A percentile compares a stretch with the other conserved stretches of the same genome.
These are phyloP conservation scores for Fragaria nilgerrensis DNA, from an alignment of 306 rosid species.

Conservation along the genomic window DNA sequence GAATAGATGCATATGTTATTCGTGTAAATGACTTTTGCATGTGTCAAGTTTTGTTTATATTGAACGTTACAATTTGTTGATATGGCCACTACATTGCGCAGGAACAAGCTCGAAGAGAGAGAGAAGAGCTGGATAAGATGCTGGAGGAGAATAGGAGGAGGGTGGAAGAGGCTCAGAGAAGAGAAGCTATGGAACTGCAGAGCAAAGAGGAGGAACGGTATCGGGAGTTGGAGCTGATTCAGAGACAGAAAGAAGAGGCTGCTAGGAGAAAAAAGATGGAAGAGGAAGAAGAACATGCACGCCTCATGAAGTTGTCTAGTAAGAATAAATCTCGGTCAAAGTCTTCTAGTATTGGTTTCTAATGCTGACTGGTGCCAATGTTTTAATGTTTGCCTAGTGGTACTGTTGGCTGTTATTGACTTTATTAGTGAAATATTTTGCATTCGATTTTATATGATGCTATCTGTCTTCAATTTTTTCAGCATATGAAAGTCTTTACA, in stretches of 20 bases:
- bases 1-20: background rate
- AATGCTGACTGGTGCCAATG: slow-evolving; percentile 16
- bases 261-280: slow-evolving; percentile 71
- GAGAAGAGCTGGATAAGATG: slow-evolving; percentile 90
- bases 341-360: slow-evolving; percentile 39
- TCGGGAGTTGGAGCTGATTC: slow-evolving; percentile 74
- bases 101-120: slow-evolving; percentile 83
- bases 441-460: background rate
- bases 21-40: too few species aligned
- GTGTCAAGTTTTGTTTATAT: background rate
- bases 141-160: slow-evolving; percentile 88
- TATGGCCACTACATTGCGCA: slow-evolving; percentile 25
- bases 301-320: slow-evolving; percentile 44
- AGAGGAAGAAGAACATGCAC: slow-evolving; percentile 68
- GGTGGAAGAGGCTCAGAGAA: slow-evolving; percentile 85
- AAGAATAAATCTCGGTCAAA: slow-evolving; percentile 55
- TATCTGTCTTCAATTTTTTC: slow-evolving; percentile 1
- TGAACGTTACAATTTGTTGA: background rate
- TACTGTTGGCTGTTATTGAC: background rate
- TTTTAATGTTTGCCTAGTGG: background rate
- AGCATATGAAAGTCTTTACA: background rate
- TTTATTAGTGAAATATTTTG: background rate
- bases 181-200: slow-evolving; percentile 78
- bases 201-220: slow-evolving; percentile 83
- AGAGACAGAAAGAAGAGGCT: slow-evolving; percentile 83